Evolutionary conservation across 2,329 filamentous ascomycete genomes (phyloP), one percentile per base, ranked within the genome.

Genomic region (Setomelanomma holmii): DNA sequence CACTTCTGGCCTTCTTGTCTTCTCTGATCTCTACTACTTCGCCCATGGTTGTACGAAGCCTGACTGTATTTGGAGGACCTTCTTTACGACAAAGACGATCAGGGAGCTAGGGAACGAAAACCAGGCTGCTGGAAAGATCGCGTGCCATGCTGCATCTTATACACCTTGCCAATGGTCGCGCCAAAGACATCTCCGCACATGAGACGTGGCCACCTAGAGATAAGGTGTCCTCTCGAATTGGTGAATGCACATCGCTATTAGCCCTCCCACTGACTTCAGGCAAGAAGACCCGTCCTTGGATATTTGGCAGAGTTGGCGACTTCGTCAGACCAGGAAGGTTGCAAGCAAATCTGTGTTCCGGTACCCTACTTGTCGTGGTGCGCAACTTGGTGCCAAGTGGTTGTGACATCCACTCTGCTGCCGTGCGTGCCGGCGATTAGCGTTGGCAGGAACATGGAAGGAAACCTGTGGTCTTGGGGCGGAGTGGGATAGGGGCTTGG

Each of bases 221-320:
- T 61, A 61, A 63, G 60, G 52, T 40, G 24, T 36, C 42, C 50
- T 47, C 49, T 53, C 39, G 44, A 46, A 43, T 54, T 41, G 48
- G 47, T 41, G 17, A 44, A 38, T 39, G 21, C 5, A 40, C 12
- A 8, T 40, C 17, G 12, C 17, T 36, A 45, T 40, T 38, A 30
- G 11, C 17, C 10, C 36, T 17, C 12, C 12, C 19, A 23, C 21
- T 11, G n/a, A 22, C 35, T n/a, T 17, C 19, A 39, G 20, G 40
- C 44, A 34, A 21, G n/a, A 23, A 40, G 45, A 51, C 36, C 38
- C 42, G 45, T 51, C 16, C 61, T 63, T 64, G 63, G 43, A 21
- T 10, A 30, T 39, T 64, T 66, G 63, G 63, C 63, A 48, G 8
- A 16, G 48, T 54, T 63, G 63, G 63, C 51, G 40, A 56, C 49